A percentile compares a stretch with the other conserved stretches of the same genome.
Conservation (phyloP, 805 yeast species). For the Clavispora phyllophila region DNA sequence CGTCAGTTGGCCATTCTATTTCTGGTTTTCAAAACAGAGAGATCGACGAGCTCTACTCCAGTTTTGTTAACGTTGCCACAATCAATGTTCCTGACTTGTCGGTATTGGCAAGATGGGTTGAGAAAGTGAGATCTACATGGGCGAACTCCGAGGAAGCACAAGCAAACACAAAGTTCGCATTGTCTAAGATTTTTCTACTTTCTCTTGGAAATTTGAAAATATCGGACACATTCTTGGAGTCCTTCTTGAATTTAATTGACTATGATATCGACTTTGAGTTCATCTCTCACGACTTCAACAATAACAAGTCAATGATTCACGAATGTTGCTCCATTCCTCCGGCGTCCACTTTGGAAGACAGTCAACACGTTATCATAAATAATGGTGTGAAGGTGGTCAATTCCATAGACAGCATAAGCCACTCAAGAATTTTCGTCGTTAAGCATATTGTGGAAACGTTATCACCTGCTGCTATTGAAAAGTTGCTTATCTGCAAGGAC, state of each 20-base stretch:
- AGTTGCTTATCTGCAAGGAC: constrained; percentile 42
- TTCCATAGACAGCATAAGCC: constrained; percentile 33
- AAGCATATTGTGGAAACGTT: constrained; percentile 26
- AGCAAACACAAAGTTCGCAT: constrained; percentile 18
- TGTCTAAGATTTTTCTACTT: constrained; percentile 70
- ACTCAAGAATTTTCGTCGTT: constrained; percentile 34
- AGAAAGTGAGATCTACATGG: constrained; percentile 28
- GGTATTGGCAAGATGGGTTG: constrained; percentile 35
- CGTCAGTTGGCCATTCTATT: constrained; percentile 13
- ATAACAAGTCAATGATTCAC: constrained; percentile 67
- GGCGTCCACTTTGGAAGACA: constrained; percentile 26
- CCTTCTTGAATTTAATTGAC: constrained; percentile 40
- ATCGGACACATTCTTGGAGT: constrained; percentile 54
- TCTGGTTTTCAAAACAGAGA: constrained; percentile 34
- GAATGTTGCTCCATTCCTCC: constrained; percentile 48
- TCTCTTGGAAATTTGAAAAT: constrained; percentile 62
- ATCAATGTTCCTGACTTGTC: constrained; percentile 36
- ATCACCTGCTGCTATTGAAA: constrained; percentile 11
- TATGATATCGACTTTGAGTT: constrained; percentile 54
- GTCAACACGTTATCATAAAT: constrained; percentile 33
- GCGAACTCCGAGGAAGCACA: constrained; percentile 3
- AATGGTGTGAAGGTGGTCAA: constrained; percentile 39
- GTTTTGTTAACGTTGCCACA: constrained; percentile 54
- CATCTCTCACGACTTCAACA: constrained; percentile 56
- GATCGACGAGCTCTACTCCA: constrained; percentile 67